Evolutionary conservation across 257 asterid genomes (phyloP), one percentile per base, ranked within the genome.

Genomic region (Leonotis leonurus): DNA sequence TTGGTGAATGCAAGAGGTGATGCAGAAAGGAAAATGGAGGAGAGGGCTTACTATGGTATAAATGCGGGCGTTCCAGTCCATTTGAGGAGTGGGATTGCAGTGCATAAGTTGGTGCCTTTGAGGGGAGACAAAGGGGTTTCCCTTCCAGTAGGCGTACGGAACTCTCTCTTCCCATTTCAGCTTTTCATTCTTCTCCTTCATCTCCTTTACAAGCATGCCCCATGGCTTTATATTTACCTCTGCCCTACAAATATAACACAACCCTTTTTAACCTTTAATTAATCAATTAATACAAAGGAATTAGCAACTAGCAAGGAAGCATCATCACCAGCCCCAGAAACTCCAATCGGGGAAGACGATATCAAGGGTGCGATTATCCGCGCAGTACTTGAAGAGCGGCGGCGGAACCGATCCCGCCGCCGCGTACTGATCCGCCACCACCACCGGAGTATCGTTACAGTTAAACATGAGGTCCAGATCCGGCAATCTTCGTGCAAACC

Each of bases 261-360:
- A 44, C 37, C 1, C 2, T 32, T 32, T 7, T 10, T 10, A 5
- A 8, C 1, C 3, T 6, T 6, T 2, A 27, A 27, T 27, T 27
- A 27, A 27, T 27, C 6, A 2, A 27, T 2, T 27, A 27, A 27
- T 27, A 0, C 10, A 3, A 1, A 39, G 13, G 5, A 39, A 11
- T 1, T 6, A 3, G n/a, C 0, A 37, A 37, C 12, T 12, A 37
- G 4, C 11, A 37, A 18, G 1, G 4, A 16, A 46, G 30, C 25
- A 33, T 49, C 12, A 21, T 75, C 87, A 87, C 97, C 97, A 90
- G 81, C 97, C 97, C 97, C 97, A 90, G 75, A 85, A 90, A 75
- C 95, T 75, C 97, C 97, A 90, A 59, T 89, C 97, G 26, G 95
- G 97, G 53, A 87, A 83, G 56, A 82, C 89, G 32, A 90, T 83